phyloP scores from a whole-genome alignment of 257 asterid genomes.

The Solanum chmielewskii region DNA sequence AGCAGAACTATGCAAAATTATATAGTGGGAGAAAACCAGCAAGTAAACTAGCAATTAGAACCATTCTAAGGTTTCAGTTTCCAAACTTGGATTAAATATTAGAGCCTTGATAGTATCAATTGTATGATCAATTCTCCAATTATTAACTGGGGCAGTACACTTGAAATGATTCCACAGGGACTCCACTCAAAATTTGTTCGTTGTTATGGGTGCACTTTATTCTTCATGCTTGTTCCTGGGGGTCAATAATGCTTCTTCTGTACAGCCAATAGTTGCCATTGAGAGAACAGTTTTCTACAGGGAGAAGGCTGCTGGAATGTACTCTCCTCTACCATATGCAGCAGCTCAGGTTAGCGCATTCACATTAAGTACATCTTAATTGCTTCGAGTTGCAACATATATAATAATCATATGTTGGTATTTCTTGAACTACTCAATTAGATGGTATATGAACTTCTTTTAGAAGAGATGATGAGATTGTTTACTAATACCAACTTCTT shows the following conservation, averaged over 20 bases:
- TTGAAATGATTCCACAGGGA: constrained; percentile 38
- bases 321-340: constrained; percentile 66
- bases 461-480: neutral
- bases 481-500: neutral
- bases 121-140: neutral
- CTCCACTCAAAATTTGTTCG: constrained; percentile 52
- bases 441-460: neutral
- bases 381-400: neutral
- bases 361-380: neutral
- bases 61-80: neutral
- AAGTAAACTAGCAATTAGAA: neutral
- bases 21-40: neutral
- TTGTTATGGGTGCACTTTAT: constrained; percentile 76
- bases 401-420: neutral
- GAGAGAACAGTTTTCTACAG: constrained; percentile 91
- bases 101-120: neutral
- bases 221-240: constrained; percentile 70
- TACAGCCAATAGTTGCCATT: constrained; percentile 69
- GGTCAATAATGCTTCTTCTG: constrained; percentile 77
- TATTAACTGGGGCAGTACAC: neutral
- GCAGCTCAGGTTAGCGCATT: constrained; percentile 56
- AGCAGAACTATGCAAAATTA: neutral
- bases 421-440: neutral
- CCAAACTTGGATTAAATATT: neutral
- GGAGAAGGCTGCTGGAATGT: constrained; percentile 92